Conservation (phyloP, 2,329 filamentous ascomycete genomes). For the Aureobasidium sp. region DNA sequence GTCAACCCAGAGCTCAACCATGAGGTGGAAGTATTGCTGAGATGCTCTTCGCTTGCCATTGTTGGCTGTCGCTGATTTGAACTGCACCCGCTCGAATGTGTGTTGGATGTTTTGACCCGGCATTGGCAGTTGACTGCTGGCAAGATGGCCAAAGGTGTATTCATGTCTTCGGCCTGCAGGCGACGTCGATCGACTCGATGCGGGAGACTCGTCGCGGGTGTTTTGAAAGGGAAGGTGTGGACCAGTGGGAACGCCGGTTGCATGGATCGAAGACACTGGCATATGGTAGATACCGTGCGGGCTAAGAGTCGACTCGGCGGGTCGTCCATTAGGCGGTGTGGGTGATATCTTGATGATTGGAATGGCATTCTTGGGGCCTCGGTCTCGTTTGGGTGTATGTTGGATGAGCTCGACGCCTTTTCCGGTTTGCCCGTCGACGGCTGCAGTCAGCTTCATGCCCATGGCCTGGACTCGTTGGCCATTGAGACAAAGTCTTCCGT, state of each 20-base stretch:
- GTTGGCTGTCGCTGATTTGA: conserved; percentile 89
- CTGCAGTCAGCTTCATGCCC: conserved; percentile 76
- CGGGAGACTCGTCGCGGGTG: conserved; percentile 9
- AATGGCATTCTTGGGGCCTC: conserved; percentile 67
- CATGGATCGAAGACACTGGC: conserved; percentile 32
- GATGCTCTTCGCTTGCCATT: conserved; percentile 85
- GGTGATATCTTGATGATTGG: conserved; percentile 64
- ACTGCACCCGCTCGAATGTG: conserved; percentile 82
- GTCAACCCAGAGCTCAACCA: conserved; percentile 74
- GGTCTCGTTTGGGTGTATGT: conserved; percentile 86
- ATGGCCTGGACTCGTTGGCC: conserved; percentile 60
- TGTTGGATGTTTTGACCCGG: conserved; percentile 38
- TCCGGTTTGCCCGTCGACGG: conserved; percentile 65
- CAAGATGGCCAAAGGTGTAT: conserved; percentile 9
- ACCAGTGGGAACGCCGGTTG: conserved; percentile 27
- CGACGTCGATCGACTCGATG: conserved; percentile 16
- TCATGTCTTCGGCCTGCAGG: conserved; percentile 7
- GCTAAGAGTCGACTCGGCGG: conserved; percentile 28
- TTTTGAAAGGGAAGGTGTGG: conserved; percentile 37
- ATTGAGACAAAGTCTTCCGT: conserved; percentile 51
- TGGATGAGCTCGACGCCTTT: conserved; percentile 80
- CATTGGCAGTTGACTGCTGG: conserved; percentile 16
- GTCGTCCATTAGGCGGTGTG: conserved; percentile 46
- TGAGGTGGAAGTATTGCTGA: conserved; percentile 87
- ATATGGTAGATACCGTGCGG: conserved; percentile 28